These are phyloP conservation scores for Vanrija sp. DNA, from an alignment of 1,284 basidiomycete species.

Conservation along the genomic window DNA sequence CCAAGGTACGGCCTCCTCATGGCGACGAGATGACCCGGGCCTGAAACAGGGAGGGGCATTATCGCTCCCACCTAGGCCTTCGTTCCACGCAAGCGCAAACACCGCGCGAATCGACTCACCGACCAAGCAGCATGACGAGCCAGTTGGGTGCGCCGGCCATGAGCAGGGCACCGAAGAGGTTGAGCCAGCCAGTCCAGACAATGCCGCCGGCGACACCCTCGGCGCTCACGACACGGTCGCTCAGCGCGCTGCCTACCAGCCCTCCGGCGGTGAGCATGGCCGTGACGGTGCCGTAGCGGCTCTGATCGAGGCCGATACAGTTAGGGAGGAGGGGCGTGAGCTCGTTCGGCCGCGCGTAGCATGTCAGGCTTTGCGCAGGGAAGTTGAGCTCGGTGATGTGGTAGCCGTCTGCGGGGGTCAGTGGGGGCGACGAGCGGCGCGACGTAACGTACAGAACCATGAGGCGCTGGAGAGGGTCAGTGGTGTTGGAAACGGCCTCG, in stretches of 20 bases:
- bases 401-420: conserved; percentile 44
- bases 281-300: conserved; percentile 73
- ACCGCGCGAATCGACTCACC: conserved; percentile 51
- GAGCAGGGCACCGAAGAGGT: conserved; percentile 59
- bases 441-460: conserved; percentile 41
- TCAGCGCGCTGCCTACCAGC: conserved; percentile 66
- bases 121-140: conserved; percentile 59
- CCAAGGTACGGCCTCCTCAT: not conserved
- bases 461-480: conserved; percentile 34
- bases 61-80: not conserved
- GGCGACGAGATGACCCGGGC: not conserved
- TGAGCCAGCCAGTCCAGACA: conserved; percentile 57
- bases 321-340: conserved; percentile 33
- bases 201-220: conserved; percentile 54
- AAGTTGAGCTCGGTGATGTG: conserved; percentile 86
- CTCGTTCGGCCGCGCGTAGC: conserved; percentile 45
- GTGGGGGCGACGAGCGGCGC: not conserved
- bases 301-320: conserved; percentile 73
- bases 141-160: conserved; percentile 65
- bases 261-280: conserved; percentile 85
- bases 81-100: not conserved
- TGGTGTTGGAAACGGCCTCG: no score
- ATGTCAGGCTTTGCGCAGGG: conserved; percentile 73
- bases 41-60: not conserved
- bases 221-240: conserved; percentile 66